Percentiles rank a stretch among this genome's conserved stretches.
Evolutionary conservation across 106 monocot species (phyloP).

Genomic region (Dendrobium catenatum): DNA sequence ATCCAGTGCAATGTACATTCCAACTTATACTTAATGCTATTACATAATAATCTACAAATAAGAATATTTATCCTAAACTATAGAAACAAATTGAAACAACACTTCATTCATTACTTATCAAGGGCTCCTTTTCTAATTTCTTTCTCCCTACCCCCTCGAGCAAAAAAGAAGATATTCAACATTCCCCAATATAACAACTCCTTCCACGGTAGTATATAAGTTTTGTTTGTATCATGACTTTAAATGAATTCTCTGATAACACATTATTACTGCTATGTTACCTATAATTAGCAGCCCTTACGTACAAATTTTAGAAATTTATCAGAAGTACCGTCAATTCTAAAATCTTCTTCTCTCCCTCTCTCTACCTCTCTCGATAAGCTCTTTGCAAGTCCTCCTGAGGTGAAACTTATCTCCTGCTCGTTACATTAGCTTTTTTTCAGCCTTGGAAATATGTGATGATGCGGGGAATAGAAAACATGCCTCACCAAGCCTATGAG

Average conservation of each 20-base stretch:
- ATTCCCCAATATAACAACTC: neutral
- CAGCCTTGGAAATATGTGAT: too few relatives aligned
- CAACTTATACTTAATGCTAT: neutral
- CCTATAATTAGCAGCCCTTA: neutral
- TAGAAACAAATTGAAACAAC: neutral
- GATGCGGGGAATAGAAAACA: too few relatives aligned
- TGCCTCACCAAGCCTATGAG: too few relatives aligned
- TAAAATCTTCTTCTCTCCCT: neutral
- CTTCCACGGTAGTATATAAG: neutral
- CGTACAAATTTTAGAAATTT: neutral
- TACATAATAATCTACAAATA: neutral
- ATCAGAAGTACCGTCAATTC: neutral
- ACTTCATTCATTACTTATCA: neutral
- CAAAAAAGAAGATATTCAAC: neutral
- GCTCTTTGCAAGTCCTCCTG: too few relatives aligned
- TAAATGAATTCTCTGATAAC: too few relatives aligned
- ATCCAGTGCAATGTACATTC: neutral
- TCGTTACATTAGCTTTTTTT: too few relatives aligned
- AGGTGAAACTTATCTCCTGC: too few relatives aligned
- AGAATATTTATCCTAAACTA: neutral
- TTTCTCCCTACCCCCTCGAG: neutral
- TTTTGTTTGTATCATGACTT: neutral
- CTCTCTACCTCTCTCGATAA: neutral
- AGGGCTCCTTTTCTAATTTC: neutral
- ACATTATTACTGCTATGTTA: too few relatives aligned